phyloP scores from a whole-genome alignment of 768 basidiomycete species.

The Fomitopsis pulvina region DNA sequence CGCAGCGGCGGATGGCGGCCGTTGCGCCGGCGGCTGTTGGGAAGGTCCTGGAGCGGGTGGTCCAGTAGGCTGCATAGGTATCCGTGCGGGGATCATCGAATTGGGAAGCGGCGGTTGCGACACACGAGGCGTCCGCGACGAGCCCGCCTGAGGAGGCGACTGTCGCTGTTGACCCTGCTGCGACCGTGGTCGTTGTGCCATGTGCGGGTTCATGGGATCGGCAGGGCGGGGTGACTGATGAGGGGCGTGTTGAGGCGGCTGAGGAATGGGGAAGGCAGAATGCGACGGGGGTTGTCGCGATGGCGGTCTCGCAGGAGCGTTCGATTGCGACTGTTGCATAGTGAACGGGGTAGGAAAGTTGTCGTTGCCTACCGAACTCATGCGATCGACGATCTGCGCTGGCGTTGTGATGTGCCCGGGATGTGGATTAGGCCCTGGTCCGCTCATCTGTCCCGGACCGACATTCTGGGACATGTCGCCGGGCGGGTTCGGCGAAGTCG shows the following conservation, averaged over 20 bases:
- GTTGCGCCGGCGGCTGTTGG: slow-evolving; percentile 11
- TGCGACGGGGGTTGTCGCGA: slow-evolving; percentile 33
- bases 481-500: slow-evolving; percentile 43
- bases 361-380: slow-evolving; percentile 23
- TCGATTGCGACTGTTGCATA: slow-evolving; percentile 4
- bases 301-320: slow-evolving; percentile 16
- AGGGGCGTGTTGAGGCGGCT: slow-evolving; percentile 2
- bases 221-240: slow-evolving; percentile 42
- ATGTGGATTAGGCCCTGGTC: slow-evolving; percentile 35
- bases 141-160: slow-evolving; percentile 38
- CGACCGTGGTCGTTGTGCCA: slow-evolving; percentile 50
- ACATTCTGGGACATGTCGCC: slow-evolving; percentile 34
- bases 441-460: slow-evolving; percentile 16
- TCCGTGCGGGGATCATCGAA: slow-evolving; percentile 15
- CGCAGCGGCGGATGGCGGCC: slow-evolving; percentile 11
- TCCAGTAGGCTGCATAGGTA: slow-evolving; percentile 7
- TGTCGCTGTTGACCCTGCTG: slow-evolving; percentile 44
- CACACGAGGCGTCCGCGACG: slow-evolving; percentile 41
- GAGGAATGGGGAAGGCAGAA: slow-evolving; percentile 27
- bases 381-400: slow-evolving; percentile 57
- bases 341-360: slow-evolving; percentile 5
- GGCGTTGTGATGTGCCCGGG: slow-evolving; percentile 48
- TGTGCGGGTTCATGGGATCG: slow-evolving; percentile 27
- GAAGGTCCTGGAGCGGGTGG: slow-evolving; percentile 12
- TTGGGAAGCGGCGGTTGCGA: slow-evolving; percentile 29